These are phyloP conservation scores for Murraya paniculata DNA, from an alignment of 345 rosid genomes.

Conservation along the genomic window DNA sequence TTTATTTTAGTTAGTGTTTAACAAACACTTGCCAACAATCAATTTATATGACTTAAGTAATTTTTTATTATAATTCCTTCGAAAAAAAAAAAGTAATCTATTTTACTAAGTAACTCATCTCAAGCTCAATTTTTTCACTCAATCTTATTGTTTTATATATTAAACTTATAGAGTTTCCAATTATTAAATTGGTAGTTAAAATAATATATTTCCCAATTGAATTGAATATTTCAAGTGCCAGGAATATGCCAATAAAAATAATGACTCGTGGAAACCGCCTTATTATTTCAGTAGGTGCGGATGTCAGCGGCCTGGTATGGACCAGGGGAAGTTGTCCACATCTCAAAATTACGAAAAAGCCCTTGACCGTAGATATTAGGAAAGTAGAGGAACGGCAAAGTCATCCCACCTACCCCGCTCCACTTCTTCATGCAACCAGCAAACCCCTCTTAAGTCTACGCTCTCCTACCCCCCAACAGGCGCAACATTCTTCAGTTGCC, in stretches of 20 bases:
- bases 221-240: neutral
- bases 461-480: neutral
- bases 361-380: neutral
- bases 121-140: too few species aligned
- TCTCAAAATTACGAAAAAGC: neutral
- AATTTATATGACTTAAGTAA: too few species aligned
- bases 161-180: too few species aligned
- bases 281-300: neutral
- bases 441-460: neutral
- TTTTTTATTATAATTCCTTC: too few species aligned
- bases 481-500: neutral
- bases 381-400: too few species aligned
- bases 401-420: conserved; percentile 12
- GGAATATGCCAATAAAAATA: neutral
- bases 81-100: too few species aligned
- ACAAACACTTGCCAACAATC: too few species aligned
- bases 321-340: too few species aligned
- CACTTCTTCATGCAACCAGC: neutral
- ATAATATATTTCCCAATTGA: neutral
- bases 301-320: neutral
- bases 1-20: too few species aligned
- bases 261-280: neutral
- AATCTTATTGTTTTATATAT: too few species aligned
- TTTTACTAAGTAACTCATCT: too few species aligned
- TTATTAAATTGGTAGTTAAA: too few species aligned